Base-by-base conservation (phyloP, 208 protist genomes). In the Wallacemonas sp. region DNA sequence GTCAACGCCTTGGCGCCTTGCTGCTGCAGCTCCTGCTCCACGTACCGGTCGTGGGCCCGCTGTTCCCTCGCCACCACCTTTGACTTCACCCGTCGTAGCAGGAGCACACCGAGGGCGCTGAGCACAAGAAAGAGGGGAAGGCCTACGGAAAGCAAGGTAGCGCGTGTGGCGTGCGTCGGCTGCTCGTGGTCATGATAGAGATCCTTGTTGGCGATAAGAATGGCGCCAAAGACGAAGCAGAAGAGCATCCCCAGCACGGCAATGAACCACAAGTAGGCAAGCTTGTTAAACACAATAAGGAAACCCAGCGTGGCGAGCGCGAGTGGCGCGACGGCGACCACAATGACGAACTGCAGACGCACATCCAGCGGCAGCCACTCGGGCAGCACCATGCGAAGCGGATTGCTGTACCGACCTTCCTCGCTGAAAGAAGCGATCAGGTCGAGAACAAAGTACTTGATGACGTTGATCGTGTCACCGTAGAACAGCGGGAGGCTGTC, bases 361-460 rank as follows among this genome's bases (percentile, higher is more conserved):
- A 75, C 66, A 34, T 91, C 82, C 13, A 87, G 62, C 1, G 87
- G 83, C 12, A 93, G 30, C 82, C 84, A 93, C 8, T n/a, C 24
- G 0, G 83, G 84, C 21, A 91, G 48, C 0, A 39, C 60, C 0
- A 88, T 37, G 3, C 54, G 65, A 34, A 87, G 34, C 9, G 67
- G 61, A 30, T 78, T 84, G 27, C 61, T 62, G 62, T 85, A 81
- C n/a, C 63, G 67, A 61, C 85, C 39, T 8, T 9, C 26, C 27
- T 82, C 68, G 44, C 36, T 27, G 8, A 76, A 44, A 0, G 37
- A 36, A 10, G 34, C 10, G n/a, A 60, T 27, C 37, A 80, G 30
- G 27, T 83, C 64, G 4, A 88, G 46, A 21, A 73, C 38, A 24
- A 80, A 22, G 45, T 79, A 85, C 10, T 55, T 46, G 4, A 85